phyloP scores from a whole-genome alignment of 1,139 yeast genomes.

The Citeromyces hawaiiensis region DNA sequence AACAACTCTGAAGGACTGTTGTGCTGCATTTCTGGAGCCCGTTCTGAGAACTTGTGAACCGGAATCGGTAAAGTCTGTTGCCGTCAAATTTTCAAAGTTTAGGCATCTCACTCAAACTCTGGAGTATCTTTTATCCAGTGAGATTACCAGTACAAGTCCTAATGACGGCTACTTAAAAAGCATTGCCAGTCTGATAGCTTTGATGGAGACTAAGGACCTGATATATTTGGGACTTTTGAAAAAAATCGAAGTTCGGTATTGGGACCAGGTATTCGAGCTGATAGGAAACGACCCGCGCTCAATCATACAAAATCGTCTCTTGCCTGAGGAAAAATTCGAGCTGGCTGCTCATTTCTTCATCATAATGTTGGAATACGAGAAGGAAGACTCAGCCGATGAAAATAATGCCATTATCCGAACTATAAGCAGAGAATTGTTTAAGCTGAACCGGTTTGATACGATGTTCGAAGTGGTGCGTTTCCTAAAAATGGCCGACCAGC shows the following conservation, averaged over 20 bases:
- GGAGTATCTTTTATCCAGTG: conserved; percentile 17
- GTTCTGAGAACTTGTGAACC: conserved; percentile 8
- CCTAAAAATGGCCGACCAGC: neutral
- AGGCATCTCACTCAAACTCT: conserved; percentile 17
- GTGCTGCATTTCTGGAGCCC: conserved; percentile 16
- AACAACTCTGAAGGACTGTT: conserved; percentile 15
- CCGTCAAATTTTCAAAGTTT: conserved; percentile 13
- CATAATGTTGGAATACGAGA: conserved; percentile 29
- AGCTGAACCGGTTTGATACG: neutral
- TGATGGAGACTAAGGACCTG: conserved; percentile 18
- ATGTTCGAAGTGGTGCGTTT: neutral
- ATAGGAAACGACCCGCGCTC: conserved; percentile 24
- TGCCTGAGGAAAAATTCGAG: conserved; percentile 23
- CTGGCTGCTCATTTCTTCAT: conserved; percentile 29
- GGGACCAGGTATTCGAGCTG: conserved; percentile 37
- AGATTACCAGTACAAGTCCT: conserved; percentile 11
- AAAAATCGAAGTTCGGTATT: conserved; percentile 51
- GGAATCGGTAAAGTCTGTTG: conserved; percentile 12
- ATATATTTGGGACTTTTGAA: conserved; percentile 26
- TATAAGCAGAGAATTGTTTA: neutral
- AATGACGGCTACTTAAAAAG: conserved; percentile 14
- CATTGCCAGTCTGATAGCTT: conserved; percentile 13
- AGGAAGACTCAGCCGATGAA: conserved; percentile 11
- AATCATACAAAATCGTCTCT: conserved; percentile 20
- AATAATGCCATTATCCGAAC: neutral